A percentile compares a stretch with the other conserved stretches of the same genome.
Evolutionary conservation across 805 yeast species (phyloP).

Genomic region (Tetrapisispora nanseiensis): DNA sequence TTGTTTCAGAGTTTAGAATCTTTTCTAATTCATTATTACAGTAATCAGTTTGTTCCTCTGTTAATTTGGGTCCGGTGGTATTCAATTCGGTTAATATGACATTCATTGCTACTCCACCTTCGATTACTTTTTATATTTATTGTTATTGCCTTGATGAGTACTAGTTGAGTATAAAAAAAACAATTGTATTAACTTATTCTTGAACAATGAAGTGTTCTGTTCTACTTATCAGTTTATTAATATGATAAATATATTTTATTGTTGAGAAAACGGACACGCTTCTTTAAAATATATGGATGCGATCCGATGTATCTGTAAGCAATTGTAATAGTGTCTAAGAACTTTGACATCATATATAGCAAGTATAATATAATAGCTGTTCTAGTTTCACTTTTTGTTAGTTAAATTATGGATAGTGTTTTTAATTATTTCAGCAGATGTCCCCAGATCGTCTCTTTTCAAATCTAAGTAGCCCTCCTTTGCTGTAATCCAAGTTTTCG

Average conservation of each 20-base stretch:
- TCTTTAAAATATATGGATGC: too few relatives aligned
- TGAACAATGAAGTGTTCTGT: too few relatives aligned
- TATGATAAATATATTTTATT: too few relatives aligned
- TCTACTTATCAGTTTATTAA: too few relatives aligned
- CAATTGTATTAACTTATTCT: too few relatives aligned
- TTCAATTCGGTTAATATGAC: slow-evolving; percentile 32
- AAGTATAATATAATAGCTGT: too few relatives aligned
- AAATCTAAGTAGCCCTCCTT: slow-evolving; percentile 19
- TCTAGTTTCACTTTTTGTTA: background rate
- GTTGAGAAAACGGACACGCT: slow-evolving; percentile 1
- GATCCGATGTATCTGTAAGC: too few relatives aligned
- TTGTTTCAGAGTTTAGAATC: slow-evolving; percentile 38
- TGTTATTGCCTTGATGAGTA: background rate
- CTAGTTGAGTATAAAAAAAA: too few relatives aligned
- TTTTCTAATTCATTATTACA: slow-evolving; percentile 31
- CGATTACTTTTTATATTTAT: background rate
- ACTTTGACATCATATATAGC: too few relatives aligned
- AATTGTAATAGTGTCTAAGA: too few relatives aligned
- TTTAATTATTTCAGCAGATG: slow-evolving; percentile 22
- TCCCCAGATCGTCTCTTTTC: slow-evolving; percentile 15
- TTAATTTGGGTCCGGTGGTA: slow-evolving; percentile 21
- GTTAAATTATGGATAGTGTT: slow-evolving; percentile 18
- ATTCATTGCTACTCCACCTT: slow-evolving; percentile 7
- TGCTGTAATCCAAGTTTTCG: slow-evolving; percentile 23
- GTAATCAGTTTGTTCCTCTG: slow-evolving; percentile 20